Base-by-base conservation (phyloP, 1,284 basidiomycete species). In the Salmacisia buchloeana region DNA sequence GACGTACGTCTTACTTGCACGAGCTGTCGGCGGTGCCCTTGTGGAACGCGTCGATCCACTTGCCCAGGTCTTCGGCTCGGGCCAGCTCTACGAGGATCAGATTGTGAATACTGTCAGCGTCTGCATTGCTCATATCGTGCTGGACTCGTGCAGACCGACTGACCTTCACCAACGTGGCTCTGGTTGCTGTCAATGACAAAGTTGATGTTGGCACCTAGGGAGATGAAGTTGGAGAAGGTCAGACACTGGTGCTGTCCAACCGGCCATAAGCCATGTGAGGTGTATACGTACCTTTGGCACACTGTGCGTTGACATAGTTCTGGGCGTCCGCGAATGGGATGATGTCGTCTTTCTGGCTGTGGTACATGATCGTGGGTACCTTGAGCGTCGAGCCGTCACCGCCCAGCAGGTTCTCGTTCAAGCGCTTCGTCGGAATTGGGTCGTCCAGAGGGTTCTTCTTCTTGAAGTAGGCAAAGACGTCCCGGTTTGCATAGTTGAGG, bases 341-440 rank as follows among this genome's bases (percentile, higher is more conserved):
- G 18, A 79, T 70, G 59, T 77, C 76, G 63, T 79, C 77, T 25
- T 46, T 35, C 2, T 63, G n/a, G 6, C 74, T 71, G 54, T 78
- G 76, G 63, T 69, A 77, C 49, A 75, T 65, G 61, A 70, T 69
- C 18, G 68, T 63, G 1, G 76, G 74, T 59, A 69, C 73, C 56
- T 67, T 76, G 52, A 70, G 73, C 27, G 23, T 21, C 18, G 58
- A 63, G 23, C 23, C 38, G 13, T 59, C 23, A 12, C 36, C 36
- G 6, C 34, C 29, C 21, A 65, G 45, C 12, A 68, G 35, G 23
- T 60, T 67, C 6, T 58, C 25, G 33, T 49, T 60, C 18, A 73
- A 56, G 4, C 69, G 54, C 27, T 61, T 25, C 1, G 10, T 18
- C 39, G 69, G 49, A 33, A 67, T 61, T 7, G 69, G 62, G 23